Percentiles rank a stretch among this genome's conserved stretches.
Evolutionary conservation across 1,139 yeast genomes (phyloP).

Genomic region (Candida sanyaensis): DNA sequence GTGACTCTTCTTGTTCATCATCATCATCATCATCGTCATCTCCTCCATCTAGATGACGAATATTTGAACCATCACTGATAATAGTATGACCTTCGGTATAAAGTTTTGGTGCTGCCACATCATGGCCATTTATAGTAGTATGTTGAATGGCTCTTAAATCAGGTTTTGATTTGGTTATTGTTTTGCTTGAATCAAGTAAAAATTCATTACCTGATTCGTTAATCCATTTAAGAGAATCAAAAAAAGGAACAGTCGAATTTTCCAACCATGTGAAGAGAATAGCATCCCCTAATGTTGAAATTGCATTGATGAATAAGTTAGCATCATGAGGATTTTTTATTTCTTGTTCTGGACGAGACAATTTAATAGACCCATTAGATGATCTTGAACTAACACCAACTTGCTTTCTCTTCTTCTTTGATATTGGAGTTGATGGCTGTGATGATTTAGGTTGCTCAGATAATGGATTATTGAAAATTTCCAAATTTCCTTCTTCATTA

Average conservation of each 20-base stretch:
- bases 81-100: conserved; percentile 74
- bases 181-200: conserved; percentile 23
- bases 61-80: conserved; percentile 65
- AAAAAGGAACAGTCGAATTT: conserved; percentile 62
- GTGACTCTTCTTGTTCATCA: conserved; percentile 40
- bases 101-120: conserved; percentile 65
- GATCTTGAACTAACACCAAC: conserved; percentile 48
- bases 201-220: conserved; percentile 30
- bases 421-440: conserved; percentile 12
- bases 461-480: conserved; percentile 62
- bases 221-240: conserved; percentile 60
- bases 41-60: conserved; percentile 50
- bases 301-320: conserved; percentile 42
- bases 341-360: conserved; percentile 47
- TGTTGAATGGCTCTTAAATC: conserved; percentile 36
- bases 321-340: conserved; percentile 34
- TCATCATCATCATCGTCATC: conserved; percentile 37
- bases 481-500: conserved; percentile 71
- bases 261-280: conserved; percentile 71
- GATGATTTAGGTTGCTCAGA: conserved; percentile 22
- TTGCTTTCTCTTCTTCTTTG: conserved; percentile 32
- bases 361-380: conserved; percentile 40
- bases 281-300: conserved; percentile 37
- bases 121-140: conserved; percentile 57
- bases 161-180: conserved; percentile 43